Conservation (phyloP, 768 basidiomycete genomes). For the Boletus huronensis region DNA sequence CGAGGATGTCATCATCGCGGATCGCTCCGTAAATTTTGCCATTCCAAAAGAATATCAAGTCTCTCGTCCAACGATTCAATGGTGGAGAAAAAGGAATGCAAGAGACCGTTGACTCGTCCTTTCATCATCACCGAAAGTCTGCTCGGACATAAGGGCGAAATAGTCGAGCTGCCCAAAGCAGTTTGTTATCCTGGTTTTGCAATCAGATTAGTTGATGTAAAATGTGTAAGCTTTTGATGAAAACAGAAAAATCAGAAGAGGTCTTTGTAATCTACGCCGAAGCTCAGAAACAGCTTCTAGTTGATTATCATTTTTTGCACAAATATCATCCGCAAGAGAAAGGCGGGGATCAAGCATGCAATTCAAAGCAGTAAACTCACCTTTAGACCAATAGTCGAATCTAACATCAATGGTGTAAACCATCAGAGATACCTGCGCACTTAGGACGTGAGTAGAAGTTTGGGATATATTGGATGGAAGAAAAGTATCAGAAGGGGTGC, state of each 20-base stretch:
- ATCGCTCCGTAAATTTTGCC: constrained; percentile 89
- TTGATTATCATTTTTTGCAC: constrained; percentile 57
- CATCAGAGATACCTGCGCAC: not conserved
- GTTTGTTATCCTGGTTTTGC: not conserved
- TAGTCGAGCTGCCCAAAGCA: no score
- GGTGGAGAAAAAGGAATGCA: not conserved
- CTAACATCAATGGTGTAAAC: constrained; percentile 28
- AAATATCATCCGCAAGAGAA: constrained; percentile 22
- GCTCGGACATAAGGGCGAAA: not conserved
- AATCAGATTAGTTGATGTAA: not conserved
- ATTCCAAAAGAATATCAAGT: constrained; percentile 92
- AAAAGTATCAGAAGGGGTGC: constrained; percentile 64
- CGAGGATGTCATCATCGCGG: constrained; percentile 96
- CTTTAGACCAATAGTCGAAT: not conserved
- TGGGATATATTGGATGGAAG: not conserved
- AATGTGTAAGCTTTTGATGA: no score
- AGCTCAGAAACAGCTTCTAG: constrained; percentile 90
- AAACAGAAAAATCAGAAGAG: constrained; percentile 32
- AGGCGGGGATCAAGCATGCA: not conserved
- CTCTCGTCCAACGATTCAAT: no score
- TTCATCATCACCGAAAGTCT: not conserved
- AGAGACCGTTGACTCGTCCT: not conserved
- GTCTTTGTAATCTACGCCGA: constrained; percentile 54
- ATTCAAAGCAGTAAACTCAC: constrained; percentile 4
- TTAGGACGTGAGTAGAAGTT: not conserved